phyloP scores from a whole-genome alignment of 2,329 filamentous ascomycete genomes.

The Calonectria ilicicola region DNA sequence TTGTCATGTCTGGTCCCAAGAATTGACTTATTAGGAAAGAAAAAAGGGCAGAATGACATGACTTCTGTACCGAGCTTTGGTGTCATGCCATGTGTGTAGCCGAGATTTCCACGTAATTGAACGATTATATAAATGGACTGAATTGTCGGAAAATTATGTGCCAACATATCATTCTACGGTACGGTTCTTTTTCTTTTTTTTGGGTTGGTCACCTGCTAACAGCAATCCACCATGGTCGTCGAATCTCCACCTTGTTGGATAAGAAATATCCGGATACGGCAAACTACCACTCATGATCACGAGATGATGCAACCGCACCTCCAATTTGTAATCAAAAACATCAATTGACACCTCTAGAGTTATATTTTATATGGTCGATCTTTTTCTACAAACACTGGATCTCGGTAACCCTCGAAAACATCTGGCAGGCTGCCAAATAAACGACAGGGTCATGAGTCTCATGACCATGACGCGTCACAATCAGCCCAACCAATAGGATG shows the following conservation, averaged over 20 bases:
- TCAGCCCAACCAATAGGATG: background rate
- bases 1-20: background rate
- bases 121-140: background rate
- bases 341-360: background rate
- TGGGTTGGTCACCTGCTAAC: background rate
- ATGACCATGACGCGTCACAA: background rate
- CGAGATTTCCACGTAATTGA: background rate
- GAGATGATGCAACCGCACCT: background rate
- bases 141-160: too few relatives aligned
- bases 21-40: background rate
- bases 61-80: background rate
- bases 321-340: background rate
- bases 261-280: background rate
- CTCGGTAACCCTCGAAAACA: too few relatives aligned
- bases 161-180: too few relatives aligned
- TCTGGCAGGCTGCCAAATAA: too few relatives aligned
- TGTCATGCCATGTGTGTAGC: background rate
- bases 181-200: background rate
- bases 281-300: background rate
- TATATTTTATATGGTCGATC: too few relatives aligned
- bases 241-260: background rate
- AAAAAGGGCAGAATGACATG: background rate
- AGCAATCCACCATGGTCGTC: background rate
- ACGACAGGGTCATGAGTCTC: background rate
- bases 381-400: too few relatives aligned